Evolutionary conservation across 2,329 filamentous ascomycete species (phyloP), one percentile per base, ranked within the genome.

Genomic region (Ceratocystis cubensis): DNA sequence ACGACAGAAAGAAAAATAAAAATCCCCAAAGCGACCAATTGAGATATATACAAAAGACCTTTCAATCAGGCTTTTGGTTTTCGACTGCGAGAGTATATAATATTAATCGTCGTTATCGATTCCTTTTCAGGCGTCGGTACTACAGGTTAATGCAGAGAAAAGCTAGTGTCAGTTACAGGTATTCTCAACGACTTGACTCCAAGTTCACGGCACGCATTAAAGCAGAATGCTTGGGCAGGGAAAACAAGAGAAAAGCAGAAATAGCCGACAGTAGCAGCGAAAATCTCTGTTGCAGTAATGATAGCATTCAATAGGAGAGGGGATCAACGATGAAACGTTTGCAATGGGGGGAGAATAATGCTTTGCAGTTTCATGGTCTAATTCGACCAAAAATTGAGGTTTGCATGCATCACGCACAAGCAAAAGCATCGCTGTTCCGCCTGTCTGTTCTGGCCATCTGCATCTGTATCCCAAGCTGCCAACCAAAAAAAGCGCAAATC

Each of bases 311-410:
- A 33, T 8, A 59, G 53, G 53, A 33, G 53, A 59, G 10, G 53
- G 4, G 53, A 59, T 59, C n/a, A 59, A 59, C 17, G 53, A 59
- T 59, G 53, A 59, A 59, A 59, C 53, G 53, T 33, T n/a, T 59
- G 53, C 33, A 17, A 59, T 59, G 53, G 53, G 22, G 17, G 53
- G 48, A 37, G 33, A 37, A 37, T 13, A 6, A 59, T 59, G 53
- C 53, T 37, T 59, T 59, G 28, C 25, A 33, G 53, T 59, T 59
- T 59, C 53, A 59, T n/a, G 30, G 53, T 59, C 53, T 33, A 33
- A 5, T 59, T 33, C 13, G 53, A 59, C 53, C 28, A 33, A n/a
- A 17, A 30, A 59, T 17, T 33, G 28, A 59, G 8, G 15, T 30
- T 33, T 59, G 15, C 28, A 59, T 59, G 53, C 28, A 59, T 37